phyloP scores from a whole-genome alignment of 352 stramenopile genomes.

The Nothophytophthora sp. region DNA sequence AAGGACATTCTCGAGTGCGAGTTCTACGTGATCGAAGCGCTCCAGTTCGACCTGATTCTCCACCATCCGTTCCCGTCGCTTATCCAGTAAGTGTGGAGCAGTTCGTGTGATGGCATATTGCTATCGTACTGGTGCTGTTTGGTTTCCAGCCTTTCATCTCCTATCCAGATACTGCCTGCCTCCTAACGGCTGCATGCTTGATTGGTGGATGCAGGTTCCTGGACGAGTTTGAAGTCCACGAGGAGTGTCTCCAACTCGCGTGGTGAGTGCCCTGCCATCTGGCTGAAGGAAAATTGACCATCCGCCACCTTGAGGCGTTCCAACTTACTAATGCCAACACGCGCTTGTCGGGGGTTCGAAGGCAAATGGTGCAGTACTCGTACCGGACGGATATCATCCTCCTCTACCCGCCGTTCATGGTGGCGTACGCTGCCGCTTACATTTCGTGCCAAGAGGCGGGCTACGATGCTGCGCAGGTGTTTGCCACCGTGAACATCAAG shows the following conservation, averaged over 20 bases:
- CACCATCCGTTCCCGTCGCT: slow-evolving; percentile 85
- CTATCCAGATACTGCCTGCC: neutral
- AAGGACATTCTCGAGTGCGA: slow-evolving; percentile 91
- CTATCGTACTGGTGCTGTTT: neutral
- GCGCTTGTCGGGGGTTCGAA: too few relatives aligned
- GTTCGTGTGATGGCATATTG: too few relatives aligned
- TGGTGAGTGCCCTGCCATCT: slow-evolving; percentile 39
- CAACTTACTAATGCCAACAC: neutral
- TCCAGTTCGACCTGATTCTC: slow-evolving; percentile 89
- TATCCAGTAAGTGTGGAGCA: slow-evolving; percentile 82
- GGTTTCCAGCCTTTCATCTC: neutral
- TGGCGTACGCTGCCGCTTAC: slow-evolving; percentile 82
- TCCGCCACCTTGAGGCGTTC: too few relatives aligned
- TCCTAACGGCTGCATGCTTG: neutral
- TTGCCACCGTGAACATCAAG: slow-evolving; percentile 82
- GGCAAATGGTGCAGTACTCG: slow-evolving; percentile 88
- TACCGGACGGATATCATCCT: slow-evolving; percentile 89
- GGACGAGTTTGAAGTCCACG: slow-evolving; percentile 85
- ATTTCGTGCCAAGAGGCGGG: slow-evolving; percentile 77
- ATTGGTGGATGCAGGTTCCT: slow-evolving; percentile 50
- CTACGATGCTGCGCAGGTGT: slow-evolving; percentile 79
- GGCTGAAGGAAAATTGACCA: too few relatives aligned
- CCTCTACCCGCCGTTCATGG: slow-evolving; percentile 85
- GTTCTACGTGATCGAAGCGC: slow-evolving; percentile 88
- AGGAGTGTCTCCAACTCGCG: slow-evolving; percentile 84